Evolutionary conservation across 2,329 filamentous ascomycete genomes (phyloP), one percentile per base, ranked within the genome.

Genomic region (Acarospora socialis): DNA sequence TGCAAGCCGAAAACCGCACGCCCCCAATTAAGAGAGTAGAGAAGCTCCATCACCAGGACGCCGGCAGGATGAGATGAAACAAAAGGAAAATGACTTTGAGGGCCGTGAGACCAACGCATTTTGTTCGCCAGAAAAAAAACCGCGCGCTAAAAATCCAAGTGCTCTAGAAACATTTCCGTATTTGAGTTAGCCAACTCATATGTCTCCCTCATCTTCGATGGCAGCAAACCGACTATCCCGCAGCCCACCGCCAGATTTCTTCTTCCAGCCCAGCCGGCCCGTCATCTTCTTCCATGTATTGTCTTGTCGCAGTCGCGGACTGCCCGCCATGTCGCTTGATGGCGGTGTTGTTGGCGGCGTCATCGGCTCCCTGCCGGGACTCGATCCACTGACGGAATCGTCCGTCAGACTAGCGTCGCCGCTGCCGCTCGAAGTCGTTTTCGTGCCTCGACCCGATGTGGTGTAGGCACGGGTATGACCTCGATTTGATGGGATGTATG

Each of bases 261-360:
- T 43, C 32, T 41, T 43, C 39, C 39, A 41, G n/a, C 35, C 40
- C 5, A 43, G 21, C 16, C 16, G 14, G n/a, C 16, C 26, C 26
- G 16, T 29, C 41, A 43, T 43, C 35, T 43, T 43, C 34, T 39
- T 41, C 41, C 41, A 43, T 13, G 36, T 31, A 22, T 37, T 39
- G 17, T 43, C 39, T 8, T 32, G 31, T 10, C 39, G 36, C 24
- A 26, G 37, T 16, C 35, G 35, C 7, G 41, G 41, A 26, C 41
- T 43, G 12, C 29, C 41, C n/a, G 39, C 41, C 14, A 43, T 38
- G 26, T 43, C 41, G 15, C 31, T 40, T 4, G 32, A 34, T 9
- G 41, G 41, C 23, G 41, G 41, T 21, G 41, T 38, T 4, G 37
- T 40, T 6, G 41, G 41, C 15, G 41, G 41, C 16, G 41, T 43